Base-by-base conservation (phyloP, 805 yeast species). In the Candida boleticola region DNA sequence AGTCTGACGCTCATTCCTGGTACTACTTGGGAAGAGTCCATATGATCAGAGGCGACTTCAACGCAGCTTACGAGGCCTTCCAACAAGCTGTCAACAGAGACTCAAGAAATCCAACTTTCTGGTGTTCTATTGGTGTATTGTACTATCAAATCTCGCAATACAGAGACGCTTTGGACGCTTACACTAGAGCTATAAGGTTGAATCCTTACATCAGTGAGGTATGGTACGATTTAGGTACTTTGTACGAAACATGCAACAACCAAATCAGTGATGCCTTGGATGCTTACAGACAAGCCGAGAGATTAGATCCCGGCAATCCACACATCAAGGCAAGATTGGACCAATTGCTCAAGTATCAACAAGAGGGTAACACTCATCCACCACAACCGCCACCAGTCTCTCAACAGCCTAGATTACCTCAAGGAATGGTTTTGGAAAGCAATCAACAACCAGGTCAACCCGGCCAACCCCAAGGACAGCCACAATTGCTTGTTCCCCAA, bases 71-170 rank as follows among this genome's bases (percentile, higher is more conserved):
- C 65, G 98, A 93, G 60, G 95, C 97, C 0, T 93, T 92, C 78
- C 99, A 93, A 69, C 97, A 90, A 62, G 98, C 98, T 10, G 99
- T 93, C 45, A 93, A 93, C 63, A 79, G 97, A 49, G 98, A 93
- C 64, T 85, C 95, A 29, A 79, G 97, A 61, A 93, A 93, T 63
- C 98, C 99, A 44, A 93, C 97, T 1, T 93, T 93, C 72, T 93
- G 99, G 99, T 86, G 95, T 54, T 83, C 90, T 26, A 85, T 86
- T 56, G 99, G 99, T 61, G 99, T 93, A 13, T 74, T 93, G 44
- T 93, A 93, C 68, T 93, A 92, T 65, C 97, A 93, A 66, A 92
- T 93, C 46, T 82, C 93, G 43, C 99, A 93, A 69, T 93, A 88
- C 68, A 77, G 96, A 43, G 99, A 93, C 61, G 99, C 99, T 1